Conservation (phyloP, 805 yeast species). For the Ogataea trehaloabstinens region DNA sequence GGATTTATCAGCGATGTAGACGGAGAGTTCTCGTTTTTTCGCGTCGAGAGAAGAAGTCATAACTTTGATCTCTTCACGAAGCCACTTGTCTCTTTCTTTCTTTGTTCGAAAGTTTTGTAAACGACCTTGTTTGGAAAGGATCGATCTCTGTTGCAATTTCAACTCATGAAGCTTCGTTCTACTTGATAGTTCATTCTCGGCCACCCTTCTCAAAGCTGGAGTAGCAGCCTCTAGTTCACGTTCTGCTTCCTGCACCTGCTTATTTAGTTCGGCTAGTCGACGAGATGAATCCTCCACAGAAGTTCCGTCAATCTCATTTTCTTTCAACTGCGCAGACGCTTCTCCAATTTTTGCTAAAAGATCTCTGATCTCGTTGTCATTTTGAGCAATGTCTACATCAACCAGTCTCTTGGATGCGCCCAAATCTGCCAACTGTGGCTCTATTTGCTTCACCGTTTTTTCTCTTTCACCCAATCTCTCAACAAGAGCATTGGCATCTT, state of each 20-base stretch:
- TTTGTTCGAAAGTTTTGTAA: constrained; percentile 54
- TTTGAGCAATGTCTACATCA: constrained; percentile 55
- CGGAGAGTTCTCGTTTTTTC: constrained; percentile 11
- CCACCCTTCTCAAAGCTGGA: constrained; percentile 43
- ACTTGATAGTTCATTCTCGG: constrained; percentile 37
- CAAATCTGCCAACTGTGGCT: constrained; percentile 43
- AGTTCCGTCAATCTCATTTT: constrained; percentile 36
- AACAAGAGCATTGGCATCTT: constrained; percentile 53
- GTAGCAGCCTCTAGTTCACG: constrained; percentile 32
- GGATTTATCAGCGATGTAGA: constrained; percentile 9
- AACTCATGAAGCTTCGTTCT: constrained; percentile 41
- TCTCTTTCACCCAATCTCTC: constrained; percentile 64
- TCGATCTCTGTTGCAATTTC: constrained; percentile 51
- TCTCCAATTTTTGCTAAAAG: constrained; percentile 47
- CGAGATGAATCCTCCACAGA: constrained; percentile 23
- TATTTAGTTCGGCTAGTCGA: constrained; percentile 19
- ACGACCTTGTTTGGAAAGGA: constrained; percentile 72
- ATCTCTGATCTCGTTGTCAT: constrained; percentile 49
- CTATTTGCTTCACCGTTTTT: constrained; percentile 41
- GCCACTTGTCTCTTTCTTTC: constrained; percentile 67
- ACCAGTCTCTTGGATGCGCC: constrained; percentile 49
- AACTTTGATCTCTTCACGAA: constrained; percentile 47
- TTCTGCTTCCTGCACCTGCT: constrained; percentile 37
- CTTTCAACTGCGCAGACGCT: constrained; percentile 45
- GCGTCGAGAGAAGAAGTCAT: constrained; percentile 23